Conservation (phyloP, 306 rosid species). For the Lotus japonicus region DNA sequence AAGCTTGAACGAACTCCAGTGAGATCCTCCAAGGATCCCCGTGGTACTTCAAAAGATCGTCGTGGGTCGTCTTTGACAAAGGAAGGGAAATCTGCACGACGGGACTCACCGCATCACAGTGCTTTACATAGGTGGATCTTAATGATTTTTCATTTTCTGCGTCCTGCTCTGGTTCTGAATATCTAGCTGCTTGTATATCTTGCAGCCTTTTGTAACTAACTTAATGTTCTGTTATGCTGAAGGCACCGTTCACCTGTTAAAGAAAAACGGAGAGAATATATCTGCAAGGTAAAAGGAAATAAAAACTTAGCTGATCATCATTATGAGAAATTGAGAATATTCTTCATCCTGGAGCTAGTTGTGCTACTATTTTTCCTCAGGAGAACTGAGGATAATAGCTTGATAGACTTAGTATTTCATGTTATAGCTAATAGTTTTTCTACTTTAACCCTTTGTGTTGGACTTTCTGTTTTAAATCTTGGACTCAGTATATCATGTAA, state of each 20-base stretch:
- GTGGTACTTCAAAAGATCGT: constrained; percentile 62
- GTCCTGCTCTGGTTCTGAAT: constrained; percentile 72
- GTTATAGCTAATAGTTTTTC: constrained; percentile 1
- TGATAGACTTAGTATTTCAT: constrained; percentile 17
- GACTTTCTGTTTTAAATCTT: background rate
- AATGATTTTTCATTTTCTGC: constrained; percentile 62
- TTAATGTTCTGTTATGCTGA: constrained; percentile 93
- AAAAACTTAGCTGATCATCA: constrained; percentile 49
- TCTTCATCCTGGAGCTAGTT: constrained; percentile 32
- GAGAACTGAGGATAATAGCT: constrained; percentile 32
- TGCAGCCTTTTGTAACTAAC: constrained; percentile 80
- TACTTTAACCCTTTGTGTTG: background rate
- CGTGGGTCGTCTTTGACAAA: constrained; percentile 75
- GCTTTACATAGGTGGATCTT: constrained; percentile 93
- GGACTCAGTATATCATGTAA: constrained; percentile 16
- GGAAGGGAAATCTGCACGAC: constrained; percentile 67
- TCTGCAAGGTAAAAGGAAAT: constrained; percentile 93
- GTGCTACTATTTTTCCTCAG: constrained; percentile 35
- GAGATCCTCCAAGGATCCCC: constrained; percentile 65
- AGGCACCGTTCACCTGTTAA: constrained; percentile 98
- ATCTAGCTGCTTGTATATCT: constrained; percentile 70
- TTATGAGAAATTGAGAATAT: constrained; percentile 47
- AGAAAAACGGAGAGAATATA: constrained; percentile 98
- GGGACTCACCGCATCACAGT: constrained; percentile 84
- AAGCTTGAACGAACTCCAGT: constrained; percentile 40